Conservation (phyloP, 768 basidiomycete genomes). For the Leccinum boreale region DNA sequence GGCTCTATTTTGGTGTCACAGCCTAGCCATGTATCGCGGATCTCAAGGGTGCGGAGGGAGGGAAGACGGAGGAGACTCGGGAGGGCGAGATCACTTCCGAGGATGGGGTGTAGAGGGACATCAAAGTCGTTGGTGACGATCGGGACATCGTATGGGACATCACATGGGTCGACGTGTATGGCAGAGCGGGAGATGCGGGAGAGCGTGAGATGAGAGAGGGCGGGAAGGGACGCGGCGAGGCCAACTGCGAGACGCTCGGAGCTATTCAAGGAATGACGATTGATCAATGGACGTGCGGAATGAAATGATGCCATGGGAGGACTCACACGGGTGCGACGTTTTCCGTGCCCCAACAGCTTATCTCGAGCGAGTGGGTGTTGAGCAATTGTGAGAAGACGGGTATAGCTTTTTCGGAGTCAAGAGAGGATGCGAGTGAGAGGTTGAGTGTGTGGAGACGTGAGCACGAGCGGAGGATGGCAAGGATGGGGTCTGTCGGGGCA, state of each 20-base stretch:
- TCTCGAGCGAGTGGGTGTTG: slow-evolving; percentile 16
- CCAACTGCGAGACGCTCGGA: slow-evolving; percentile 65
- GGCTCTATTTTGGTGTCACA: slow-evolving; percentile 25
- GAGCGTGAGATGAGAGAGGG: slow-evolving; percentile 54
- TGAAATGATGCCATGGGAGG: not conserved
- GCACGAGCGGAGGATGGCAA: slow-evolving; percentile 47
- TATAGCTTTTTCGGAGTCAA: slow-evolving; percentile 16
- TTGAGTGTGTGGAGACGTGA: slow-evolving; percentile 37
- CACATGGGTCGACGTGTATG: slow-evolving; percentile 56
- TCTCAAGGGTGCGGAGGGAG: slow-evolving; percentile 55
- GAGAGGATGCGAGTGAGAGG: slow-evolving; percentile 26
- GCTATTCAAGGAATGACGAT: slow-evolving; percentile 2
- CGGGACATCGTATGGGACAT: slow-evolving; percentile 44
- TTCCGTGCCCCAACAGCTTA: slow-evolving; percentile 31
- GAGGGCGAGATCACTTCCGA: slow-evolving; percentile 57
- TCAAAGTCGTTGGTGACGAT: slow-evolving; percentile 59
- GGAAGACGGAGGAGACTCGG: slow-evolving; percentile 66
- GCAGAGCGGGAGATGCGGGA: slow-evolving; percentile 65
- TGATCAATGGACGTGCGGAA: slow-evolving; percentile 1
- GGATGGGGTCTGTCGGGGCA: slow-evolving; percentile 45
- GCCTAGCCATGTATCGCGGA: slow-evolving; percentile 71
- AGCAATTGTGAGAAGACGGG: slow-evolving; percentile 23
- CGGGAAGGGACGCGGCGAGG: slow-evolving; percentile 57
- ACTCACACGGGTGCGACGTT: slow-evolving; percentile 38
- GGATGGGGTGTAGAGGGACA: slow-evolving; percentile 51